A percentile compares a stretch with the other conserved stretches of the same genome.
These are phyloP conservation scores for Chalciporus chontae DNA, from an alignment of 768 basidiomycete species.

Conservation along the genomic window DNA sequence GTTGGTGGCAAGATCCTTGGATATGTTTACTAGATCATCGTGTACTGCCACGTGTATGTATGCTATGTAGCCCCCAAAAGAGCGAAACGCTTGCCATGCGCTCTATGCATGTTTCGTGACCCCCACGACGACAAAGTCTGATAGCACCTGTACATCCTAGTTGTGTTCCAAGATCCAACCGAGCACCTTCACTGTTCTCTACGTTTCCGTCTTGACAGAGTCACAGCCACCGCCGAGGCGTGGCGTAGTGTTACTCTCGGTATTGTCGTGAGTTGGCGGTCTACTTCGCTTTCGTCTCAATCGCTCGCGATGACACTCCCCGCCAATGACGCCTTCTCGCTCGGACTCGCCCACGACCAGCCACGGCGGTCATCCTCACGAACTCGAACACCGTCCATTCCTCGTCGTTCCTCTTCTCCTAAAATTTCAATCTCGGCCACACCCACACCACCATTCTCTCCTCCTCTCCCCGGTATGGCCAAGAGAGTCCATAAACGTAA, in stretches of 20 bases:
- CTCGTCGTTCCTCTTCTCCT: conserved; percentile 47
- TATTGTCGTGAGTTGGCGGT: too few species aligned
- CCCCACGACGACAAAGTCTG: not conserved
- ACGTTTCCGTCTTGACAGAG: not conserved
- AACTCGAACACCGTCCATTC: conserved; percentile 22
- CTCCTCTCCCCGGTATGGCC: conserved; percentile 31
- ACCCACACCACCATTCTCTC: conserved; percentile 30
- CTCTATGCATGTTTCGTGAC: not conserved
- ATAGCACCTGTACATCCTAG: not conserved
- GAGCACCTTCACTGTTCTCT: not conserved
- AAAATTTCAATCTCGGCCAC: conserved; percentile 38
- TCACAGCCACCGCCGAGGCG: conserved; percentile 15
- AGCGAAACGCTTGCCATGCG: not conserved
- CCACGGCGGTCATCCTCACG: conserved; percentile 27
- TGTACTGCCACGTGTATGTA: conserved; percentile 17
- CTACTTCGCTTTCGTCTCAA: too few species aligned
- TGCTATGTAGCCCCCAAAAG: conserved; percentile 21
- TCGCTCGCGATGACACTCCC: conserved; percentile 27
- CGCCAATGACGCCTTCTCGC: conserved; percentile 35
- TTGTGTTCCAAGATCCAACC: not conserved
- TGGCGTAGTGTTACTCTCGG: not conserved
- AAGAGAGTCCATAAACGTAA: conserved; percentile 28
- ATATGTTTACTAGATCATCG: conserved; percentile 72
- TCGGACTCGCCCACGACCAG: conserved; percentile 35
- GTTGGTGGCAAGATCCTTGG: conserved; percentile 94